Conservation (phyloP, 352 stramenopile species). For the Nothophytophthora sp. region DNA sequence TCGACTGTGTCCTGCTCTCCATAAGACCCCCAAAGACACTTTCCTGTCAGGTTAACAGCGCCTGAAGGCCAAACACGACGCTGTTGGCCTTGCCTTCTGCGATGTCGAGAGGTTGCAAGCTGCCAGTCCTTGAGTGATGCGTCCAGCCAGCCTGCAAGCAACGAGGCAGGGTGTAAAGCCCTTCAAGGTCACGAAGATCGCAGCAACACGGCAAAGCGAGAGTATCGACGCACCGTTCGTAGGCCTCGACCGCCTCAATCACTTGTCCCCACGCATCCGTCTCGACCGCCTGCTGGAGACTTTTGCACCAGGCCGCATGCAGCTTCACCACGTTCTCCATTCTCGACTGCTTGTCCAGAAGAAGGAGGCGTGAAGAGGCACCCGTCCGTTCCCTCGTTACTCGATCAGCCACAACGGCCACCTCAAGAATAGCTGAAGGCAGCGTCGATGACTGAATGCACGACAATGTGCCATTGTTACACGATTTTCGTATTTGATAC, state of each 20-base stretch:
- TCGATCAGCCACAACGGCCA: constrained; percentile 5
- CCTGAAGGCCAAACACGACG: not conserved
- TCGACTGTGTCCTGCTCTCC: constrained; percentile 27
- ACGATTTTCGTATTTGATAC: constrained; percentile 17
- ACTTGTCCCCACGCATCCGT: constrained; percentile 72
- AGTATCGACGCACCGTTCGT: constrained; percentile 46
- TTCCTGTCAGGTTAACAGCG: not conserved
- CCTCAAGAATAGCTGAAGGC: constrained; percentile 3
- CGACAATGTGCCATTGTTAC: not conserved
- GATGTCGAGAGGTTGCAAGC: constrained; percentile 41
- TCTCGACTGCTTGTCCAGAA: constrained; percentile 9
- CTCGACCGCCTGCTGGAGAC: constrained; percentile 58
- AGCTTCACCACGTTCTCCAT: constrained; percentile 55
- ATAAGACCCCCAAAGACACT: not conserved
- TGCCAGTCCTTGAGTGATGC: constrained; percentile 36
- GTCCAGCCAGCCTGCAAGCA: constrained; percentile 32
- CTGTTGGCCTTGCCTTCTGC: constrained; percentile 30
- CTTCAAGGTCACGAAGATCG: not conserved
- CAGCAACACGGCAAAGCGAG: not conserved
- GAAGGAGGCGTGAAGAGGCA: not conserved
- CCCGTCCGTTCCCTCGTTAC: not conserved
- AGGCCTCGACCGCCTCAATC: constrained; percentile 75
- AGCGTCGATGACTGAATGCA: not conserved
- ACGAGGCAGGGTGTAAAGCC: not conserved
- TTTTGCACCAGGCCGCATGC: constrained; percentile 56